Evolutionary conservation across 2,329 filamentous ascomycete genomes (phyloP), one percentile per base, ranked within the genome.

Genomic region (Elsinoe ampelina): DNA sequence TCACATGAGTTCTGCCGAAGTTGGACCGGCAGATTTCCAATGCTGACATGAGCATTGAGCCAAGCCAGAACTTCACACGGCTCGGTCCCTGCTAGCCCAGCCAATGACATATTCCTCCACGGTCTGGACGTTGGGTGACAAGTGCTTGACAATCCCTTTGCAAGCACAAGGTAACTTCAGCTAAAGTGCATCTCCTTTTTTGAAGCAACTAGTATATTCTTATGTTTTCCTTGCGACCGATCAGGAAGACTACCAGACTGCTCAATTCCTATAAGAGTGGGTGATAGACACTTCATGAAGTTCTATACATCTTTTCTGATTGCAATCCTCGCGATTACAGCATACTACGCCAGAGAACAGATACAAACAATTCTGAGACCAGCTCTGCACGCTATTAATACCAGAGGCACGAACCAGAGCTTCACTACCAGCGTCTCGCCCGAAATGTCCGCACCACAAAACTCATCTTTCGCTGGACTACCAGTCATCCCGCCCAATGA

Each of bases 401-500:
- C 61, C 19, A 64, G 56, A 45, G 62, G 58, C 20, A 62, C 66
- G 41, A 64, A 63, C 50, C 58, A 60, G 47, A 63, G 62, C 39
- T 70, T 70, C 64, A 65, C 66, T 32, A 67, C 65, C 54, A 64
- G 8, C 39, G 7, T 15, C 39, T 19, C 15, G 10, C 48, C 65
- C 12, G 61, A 63, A 36, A 67, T 68, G 65, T 59, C 63, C 52
- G 60, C 65, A 7, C 54, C 61, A 13, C 35, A 58, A 12, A 41
- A 57, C 17, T 64, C 63, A 1, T 64, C 66, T 47, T 78, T 78
- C 63, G 69, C 69, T 39, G 76, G 75, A 52, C 67, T 78, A n/a
- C 74, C 75, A 13, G 74, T 77, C 63, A 75, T 77, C 34, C 68
- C 73, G n/a, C 70, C 73, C 17, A 60, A 66, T 22, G 70, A 73